Evolutionary conservation across 139 green algal genomes (phyloP), one percentile per base, ranked within the genome.

Genomic region (Haematococcus lacustris): DNA sequence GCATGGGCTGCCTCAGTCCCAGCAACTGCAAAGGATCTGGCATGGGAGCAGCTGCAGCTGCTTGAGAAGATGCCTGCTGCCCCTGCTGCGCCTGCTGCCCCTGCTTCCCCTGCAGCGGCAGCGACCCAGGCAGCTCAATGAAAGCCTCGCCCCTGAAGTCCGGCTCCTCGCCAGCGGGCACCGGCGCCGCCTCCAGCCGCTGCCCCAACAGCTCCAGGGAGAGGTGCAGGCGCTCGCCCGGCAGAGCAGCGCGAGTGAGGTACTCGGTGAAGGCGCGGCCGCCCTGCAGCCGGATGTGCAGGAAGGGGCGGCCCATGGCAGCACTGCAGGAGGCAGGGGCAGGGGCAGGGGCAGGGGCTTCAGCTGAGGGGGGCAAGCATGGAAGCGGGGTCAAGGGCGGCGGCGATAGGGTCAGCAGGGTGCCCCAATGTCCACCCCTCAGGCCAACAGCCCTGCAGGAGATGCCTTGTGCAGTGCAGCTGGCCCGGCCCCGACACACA

Each of bases 181-280:
- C 68, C 7, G 64, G 66, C 35, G 35, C n/a, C 1, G 32, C 35
- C 4, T 60, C 66, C 35, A 80, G 67, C 37, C 78, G 62, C 39
- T 83, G 78, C 28, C 78, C 78, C 53, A 80, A 76, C 13, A 83
- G 74, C 78, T 83, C 78, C 35, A 78, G 37, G 50, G 41, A 73
- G 4, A 80, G 67, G 38, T 72, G 73, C 73, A 77, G 73, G 35
- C 50, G 59, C 43, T 64, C 43, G 5, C 66, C 66, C 6, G 66
- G 39, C 39, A 61, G 39, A 7, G 66, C 39, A 3, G 74, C 43
- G 4, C 74, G 74, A 6, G 64, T 68, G 3, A 62, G 4, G 66
- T 66, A 79, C 60, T 75, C 74, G 2, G 66, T 43, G 32, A 79
- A 71, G 28, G 74, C 74, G 1, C 61, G 41, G 35, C 64, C 74